Conservation (phyloP, 306 rosid genomes). For the Malus domestica region ASM211411v1 NC_041800.1:25819233-25819732, state of each 20-base stretch:
- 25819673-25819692: constrained; percentile 37
- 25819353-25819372: constrained; percentile 43
- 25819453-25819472: constrained; percentile 48
- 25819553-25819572: constrained; percentile 44
- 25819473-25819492: constrained; percentile 28
- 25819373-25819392: constrained; percentile 32
- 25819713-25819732: constrained; percentile 50
- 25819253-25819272: constrained; percentile 27
- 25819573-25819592: constrained; percentile 28
- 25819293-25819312: constrained; percentile 39
- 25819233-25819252: constrained; percentile 46
- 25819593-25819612: constrained; percentile 37
- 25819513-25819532: constrained; percentile 39
- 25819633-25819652: constrained; percentile 48
- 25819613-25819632: constrained; percentile 40
- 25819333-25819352: constrained; percentile 39
- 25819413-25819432: constrained; percentile 28
- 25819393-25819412: constrained; percentile 26
- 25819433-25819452: constrained; percentile 46
- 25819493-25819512: constrained; percentile 32
- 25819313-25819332: constrained; percentile 29
- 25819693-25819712: constrained; percentile 35
- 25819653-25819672: constrained; percentile 42
- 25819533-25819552: constrained; percentile 31
- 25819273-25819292: neutral